Conservation (phyloP, 2,329 filamentous ascomycete genomes). For the Clathrospora elynae region DNA sequence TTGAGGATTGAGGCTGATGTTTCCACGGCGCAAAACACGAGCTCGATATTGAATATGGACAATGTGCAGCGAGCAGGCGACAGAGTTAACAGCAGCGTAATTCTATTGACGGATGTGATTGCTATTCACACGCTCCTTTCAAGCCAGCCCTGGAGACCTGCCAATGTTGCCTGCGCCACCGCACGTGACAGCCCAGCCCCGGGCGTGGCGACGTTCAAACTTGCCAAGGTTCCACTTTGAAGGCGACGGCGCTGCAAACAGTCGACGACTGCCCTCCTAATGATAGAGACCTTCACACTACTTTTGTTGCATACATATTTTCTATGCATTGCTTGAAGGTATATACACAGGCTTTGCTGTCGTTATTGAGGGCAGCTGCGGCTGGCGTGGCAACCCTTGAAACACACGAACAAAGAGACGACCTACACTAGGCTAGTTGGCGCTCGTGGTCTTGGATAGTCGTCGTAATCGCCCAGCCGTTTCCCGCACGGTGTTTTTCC, state of each 20-base stretch:
- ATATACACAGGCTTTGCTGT: no score
- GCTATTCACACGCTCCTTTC: constrained; percentile 13
- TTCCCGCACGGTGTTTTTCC: background rate
- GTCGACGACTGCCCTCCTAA: no score
- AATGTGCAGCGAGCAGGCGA: constrained; percentile 1
- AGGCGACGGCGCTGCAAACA: no score
- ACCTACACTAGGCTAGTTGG: constrained; percentile 22
- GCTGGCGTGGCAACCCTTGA: constrained; percentile 27
- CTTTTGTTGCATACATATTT: no score
- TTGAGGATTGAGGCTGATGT: constrained; percentile 41
- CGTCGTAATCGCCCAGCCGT: constrained; percentile 20
- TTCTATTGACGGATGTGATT: constrained; percentile 7
- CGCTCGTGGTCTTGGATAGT: constrained; percentile 6
- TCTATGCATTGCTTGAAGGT: no score
- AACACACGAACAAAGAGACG: constrained; percentile 9
- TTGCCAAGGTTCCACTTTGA: no score
- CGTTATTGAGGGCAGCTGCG: constrained; percentile 2
- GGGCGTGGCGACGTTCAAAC: constrained; percentile 16
- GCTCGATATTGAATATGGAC: constrained; percentile 5
- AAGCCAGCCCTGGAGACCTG: constrained; percentile 12
- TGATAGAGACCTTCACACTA: no score
- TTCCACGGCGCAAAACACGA: constrained; percentile 26
- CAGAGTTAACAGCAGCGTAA: constrained; percentile 8
- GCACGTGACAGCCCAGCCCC: constrained; percentile 22
- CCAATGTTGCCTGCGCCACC: constrained; percentile 18